Base-by-base conservation (phyloP, 2,329 filamentous ascomycete genomes). In the Byssochlamys sp. region DNA sequence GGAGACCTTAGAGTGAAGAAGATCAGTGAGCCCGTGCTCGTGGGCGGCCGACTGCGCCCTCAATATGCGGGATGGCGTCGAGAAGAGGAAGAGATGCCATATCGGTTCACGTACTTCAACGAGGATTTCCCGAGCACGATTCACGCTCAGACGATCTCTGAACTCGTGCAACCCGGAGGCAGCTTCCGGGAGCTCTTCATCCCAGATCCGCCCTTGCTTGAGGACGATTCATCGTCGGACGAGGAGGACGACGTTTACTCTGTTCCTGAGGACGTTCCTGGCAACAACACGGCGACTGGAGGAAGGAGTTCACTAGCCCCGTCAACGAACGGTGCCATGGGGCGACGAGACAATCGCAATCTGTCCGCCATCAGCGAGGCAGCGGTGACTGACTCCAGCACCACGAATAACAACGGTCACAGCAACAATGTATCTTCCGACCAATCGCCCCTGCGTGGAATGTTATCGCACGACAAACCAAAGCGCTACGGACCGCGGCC, bases 101-200 rank as follows among this genome's bases (percentile, higher is more conserved):
- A 95, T 71, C 84, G 94, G 27, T 99, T 96, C 71, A 97, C 94
- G 0, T 99, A 99, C 73, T 99, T 99, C 80, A 97, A 97, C 72
- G 94, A 97, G 70, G 90, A 96, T 61, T 90, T 97, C 57, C 88
- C 90, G 66, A 95, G 89, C 71, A 99, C 94, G 0, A 95, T 99
- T 60, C 94, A 99, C 73, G 94, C 91, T 59, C 90, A 95, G 72
- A 94, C 88, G 0, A 96, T 99, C 58, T 95, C 91, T 2, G 94
- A 96, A 70, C 81, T 99, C 24, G 82, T 95, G 7, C 91, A 96
- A 64, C 86, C 89, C 0, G 94, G 90, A 4, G 83, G 86, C 59
- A 88, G 83, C 50, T 99, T 99, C 71, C 82, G 81, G 59, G 89
- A 96, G 65, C 81, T 99, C 0, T 99, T 99, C 69, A 83, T 95